Evolutionary conservation across 768 basidiomycete genomes (phyloP).

Genomic region (Gymnopilus dilepis): DNA sequence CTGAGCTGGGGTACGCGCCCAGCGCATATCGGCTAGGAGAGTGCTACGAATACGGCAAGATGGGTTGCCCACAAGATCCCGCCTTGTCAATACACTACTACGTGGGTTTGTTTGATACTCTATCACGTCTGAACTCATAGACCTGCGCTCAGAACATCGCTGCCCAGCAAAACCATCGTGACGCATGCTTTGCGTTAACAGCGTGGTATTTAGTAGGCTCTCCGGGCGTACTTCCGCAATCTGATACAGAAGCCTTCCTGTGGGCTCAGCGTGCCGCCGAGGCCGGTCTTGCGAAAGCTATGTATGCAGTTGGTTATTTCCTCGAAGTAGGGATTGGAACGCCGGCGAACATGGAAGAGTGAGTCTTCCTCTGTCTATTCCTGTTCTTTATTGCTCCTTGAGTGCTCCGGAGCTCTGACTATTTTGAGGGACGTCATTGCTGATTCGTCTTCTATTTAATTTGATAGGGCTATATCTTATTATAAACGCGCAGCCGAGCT

Average conservation of each 20-base stretch:
- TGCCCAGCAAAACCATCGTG: constrained; percentile 95
- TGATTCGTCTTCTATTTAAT: constrained; percentile 12
- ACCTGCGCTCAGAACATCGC: constrained; percentile 82
- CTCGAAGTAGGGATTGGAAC: constrained; percentile 94
- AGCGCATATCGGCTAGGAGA: constrained; percentile 96
- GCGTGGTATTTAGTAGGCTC: constrained; percentile 99
- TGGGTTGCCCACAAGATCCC: constrained; percentile 97
- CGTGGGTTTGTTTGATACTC: constrained; percentile 55
- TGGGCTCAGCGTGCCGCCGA: constrained; percentile 98
- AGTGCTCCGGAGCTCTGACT: background rate
- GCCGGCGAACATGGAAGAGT: constrained; percentile 68
- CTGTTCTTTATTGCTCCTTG: constrained; percentile 15
- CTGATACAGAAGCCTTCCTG: constrained; percentile 96
- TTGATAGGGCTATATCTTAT: constrained; percentile 68
- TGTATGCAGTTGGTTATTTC: constrained; percentile 99
- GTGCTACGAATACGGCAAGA: constrained; percentile 99
- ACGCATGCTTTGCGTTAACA: constrained; percentile 97
- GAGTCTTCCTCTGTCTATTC: constrained; percentile 35
- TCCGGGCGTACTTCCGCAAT: constrained; percentile 95
- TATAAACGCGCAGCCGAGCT: constrained; percentile 91
- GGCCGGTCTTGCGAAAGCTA: constrained; percentile 88
- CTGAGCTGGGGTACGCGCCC: constrained; percentile 95
- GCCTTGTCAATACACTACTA: constrained; percentile 99
- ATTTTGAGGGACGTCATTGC: constrained; percentile 15
- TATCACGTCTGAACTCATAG: constrained; percentile 10